A percentile compares a stretch with the other conserved stretches of the same genome.
Evolutionary conservation across 2,329 filamentous ascomycete genomes (phyloP).

Genomic region (Aspergillus puulaauensis): DNA sequence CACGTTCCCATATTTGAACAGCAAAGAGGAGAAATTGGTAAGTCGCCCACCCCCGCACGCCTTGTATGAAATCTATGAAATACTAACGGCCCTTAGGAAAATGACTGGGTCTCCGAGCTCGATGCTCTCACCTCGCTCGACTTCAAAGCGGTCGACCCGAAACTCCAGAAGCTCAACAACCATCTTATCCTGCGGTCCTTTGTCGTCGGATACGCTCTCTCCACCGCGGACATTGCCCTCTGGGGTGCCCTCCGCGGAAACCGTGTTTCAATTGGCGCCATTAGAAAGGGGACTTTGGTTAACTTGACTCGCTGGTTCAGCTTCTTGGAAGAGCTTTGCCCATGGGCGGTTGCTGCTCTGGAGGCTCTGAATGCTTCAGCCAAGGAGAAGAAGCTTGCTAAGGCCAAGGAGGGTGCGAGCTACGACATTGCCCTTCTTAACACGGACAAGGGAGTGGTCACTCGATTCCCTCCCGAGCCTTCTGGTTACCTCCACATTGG

Average conservation of each 20-base stretch:
- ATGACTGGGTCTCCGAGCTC: constrained; percentile 58
- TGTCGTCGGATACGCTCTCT: constrained; percentile 75
- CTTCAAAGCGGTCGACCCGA: constrained; percentile 78
- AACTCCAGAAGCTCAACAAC: constrained; percentile 76
- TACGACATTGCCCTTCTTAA: constrained; percentile 87
- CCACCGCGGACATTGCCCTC: constrained; percentile 74
- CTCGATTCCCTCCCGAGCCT: constrained; percentile 89
- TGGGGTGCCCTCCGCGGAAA: constrained; percentile 84
- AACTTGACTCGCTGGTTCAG: constrained; percentile 86
- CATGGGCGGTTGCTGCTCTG: constrained; percentile 70
- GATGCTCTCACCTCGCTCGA: constrained; percentile 59
- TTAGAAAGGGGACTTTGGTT: constrained; percentile 73
- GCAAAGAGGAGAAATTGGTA: constrained; percentile 39
- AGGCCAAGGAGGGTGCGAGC: constrained; percentile 75
- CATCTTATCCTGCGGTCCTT: constrained; percentile 85
- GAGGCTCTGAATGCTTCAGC: constrained; percentile 69
- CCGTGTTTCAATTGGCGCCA: constrained; percentile 75
- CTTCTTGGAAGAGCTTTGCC: constrained; percentile 78
- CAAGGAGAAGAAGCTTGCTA: constrained; percentile 66
- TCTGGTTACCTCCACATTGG: constrained; percentile 95
- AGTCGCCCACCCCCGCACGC: constrained; percentile 9
- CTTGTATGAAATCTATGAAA: background rate
- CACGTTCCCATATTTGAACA: constrained; percentile 36
- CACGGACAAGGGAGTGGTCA: constrained; percentile 84
- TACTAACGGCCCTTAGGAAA: constrained; percentile 31